These are phyloP conservation scores for Barnettozyma populi DNA, from an alignment of 805 yeast species.

Conservation along the genomic window DNA sequence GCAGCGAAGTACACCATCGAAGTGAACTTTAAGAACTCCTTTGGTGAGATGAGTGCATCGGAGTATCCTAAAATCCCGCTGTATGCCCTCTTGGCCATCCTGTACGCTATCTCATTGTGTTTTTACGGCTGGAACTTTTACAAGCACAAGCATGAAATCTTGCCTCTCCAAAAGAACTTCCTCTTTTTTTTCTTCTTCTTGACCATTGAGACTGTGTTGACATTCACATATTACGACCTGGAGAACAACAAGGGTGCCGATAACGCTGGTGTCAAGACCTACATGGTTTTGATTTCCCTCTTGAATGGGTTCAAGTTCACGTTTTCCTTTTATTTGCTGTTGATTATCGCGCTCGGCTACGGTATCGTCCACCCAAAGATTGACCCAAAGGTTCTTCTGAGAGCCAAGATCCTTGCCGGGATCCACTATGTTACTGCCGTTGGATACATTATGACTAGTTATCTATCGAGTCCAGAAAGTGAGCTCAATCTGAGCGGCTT, in stretches of 20 bases:
- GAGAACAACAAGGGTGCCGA: conserved; percentile 55
- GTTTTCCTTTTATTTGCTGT: conserved; percentile 79
- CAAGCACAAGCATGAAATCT: conserved; percentile 78
- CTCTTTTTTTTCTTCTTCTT: conserved; percentile 80
- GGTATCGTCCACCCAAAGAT: conserved; percentile 90
- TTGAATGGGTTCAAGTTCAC: conserved; percentile 79
- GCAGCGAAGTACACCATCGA: conserved; percentile 47
- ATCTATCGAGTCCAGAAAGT: conserved; percentile 45
- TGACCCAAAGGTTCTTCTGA: conserved; percentile 68
- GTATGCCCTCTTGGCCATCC: conserved; percentile 79
- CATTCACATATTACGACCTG: conserved; percentile 89
- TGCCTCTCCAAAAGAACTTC: conserved; percentile 87
- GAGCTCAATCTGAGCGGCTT: conserved; percentile 47
- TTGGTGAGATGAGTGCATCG: conserved; percentile 81
- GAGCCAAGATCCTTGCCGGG: conserved; percentile 54
- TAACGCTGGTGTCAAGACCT: conserved; percentile 56
- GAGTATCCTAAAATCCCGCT: conserved; percentile 89
- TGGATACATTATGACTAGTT: conserved; percentile 49
- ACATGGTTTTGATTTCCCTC: conserved; percentile 72
- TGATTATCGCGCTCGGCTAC: conserved; percentile 86
- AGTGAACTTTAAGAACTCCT: conserved; percentile 88
- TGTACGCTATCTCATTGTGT: conserved; percentile 77
- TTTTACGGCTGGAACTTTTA: conserved; percentile 80
- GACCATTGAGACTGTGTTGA: conserved; percentile 76
- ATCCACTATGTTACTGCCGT: conserved; percentile 51